These are phyloP conservation scores for Lunularia cruciata DNA, from an alignment of 225 moss, liverwort and hornwort genomes.

Conservation along the genomic window DNA sequence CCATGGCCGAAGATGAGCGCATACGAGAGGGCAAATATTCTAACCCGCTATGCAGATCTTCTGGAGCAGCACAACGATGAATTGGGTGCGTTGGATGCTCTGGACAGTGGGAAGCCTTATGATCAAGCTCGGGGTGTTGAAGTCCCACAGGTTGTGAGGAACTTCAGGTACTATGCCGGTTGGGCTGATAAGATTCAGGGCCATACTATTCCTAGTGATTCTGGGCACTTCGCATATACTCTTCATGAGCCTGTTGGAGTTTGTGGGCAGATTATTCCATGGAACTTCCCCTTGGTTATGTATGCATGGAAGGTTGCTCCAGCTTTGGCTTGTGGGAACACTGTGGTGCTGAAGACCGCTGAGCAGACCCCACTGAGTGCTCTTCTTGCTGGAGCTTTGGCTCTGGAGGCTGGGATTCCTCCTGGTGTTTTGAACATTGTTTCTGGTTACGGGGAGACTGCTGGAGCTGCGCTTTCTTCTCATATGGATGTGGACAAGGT, in stretches of 20 bases:
- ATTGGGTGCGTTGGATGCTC: slow-evolving; percentile 62
- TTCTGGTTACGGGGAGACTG: slow-evolving; percentile 75
- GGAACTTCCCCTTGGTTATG: slow-evolving; percentile 92
- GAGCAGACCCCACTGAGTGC: slow-evolving; percentile 92
- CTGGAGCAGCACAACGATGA: slow-evolving; percentile 71
- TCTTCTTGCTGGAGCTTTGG: slow-evolving; percentile 71
- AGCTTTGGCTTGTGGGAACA: slow-evolving; percentile 77
- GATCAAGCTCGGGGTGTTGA: slow-evolving; percentile 61
- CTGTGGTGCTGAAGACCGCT: slow-evolving; percentile 75
- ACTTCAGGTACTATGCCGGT: slow-evolving; percentile 78
- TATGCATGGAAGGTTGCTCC: slow-evolving; percentile 89
- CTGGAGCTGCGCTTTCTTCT: slow-evolving; percentile 64
- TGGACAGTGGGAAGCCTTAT: slow-evolving; percentile 80
- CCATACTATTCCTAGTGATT: slow-evolving; percentile 63
- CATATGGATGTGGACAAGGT: slow-evolving; percentile 91
- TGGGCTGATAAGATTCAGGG: slow-evolving; percentile 93
- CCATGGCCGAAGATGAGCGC: slow-evolving; percentile 83
- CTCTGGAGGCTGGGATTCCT: slow-evolving; percentile 85
- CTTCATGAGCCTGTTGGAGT: slow-evolving; percentile 88
- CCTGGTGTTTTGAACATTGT: slow-evolving; percentile 88
- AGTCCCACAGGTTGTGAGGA: slow-evolving; percentile 46
- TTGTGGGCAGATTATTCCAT: slow-evolving; percentile 86
- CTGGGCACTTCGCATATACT: slow-evolving; percentile 56
- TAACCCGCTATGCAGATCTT: slow-evolving; percentile 69
- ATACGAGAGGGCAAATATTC: slow-evolving; percentile 52